Evolutionary conservation across 1,139 yeast genomes (phyloP).

Genomic region (Nakaseomyces kungkrabaensis): DNA sequence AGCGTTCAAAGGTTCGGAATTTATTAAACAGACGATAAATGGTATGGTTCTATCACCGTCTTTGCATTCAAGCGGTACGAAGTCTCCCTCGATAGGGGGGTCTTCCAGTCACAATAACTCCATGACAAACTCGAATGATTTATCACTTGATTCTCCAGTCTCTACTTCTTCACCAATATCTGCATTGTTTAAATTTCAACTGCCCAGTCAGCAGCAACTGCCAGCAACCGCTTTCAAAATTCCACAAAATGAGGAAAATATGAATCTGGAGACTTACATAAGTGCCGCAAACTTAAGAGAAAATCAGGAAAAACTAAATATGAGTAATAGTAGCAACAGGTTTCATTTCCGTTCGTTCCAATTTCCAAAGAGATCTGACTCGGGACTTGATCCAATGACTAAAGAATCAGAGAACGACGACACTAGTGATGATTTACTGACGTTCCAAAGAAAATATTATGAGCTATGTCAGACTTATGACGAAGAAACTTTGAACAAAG

Average conservation of each 20-base stretch:
- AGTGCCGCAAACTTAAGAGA: conserved; percentile 26
- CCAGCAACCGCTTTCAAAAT: conserved; percentile 31
- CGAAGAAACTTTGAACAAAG: conserved; percentile 11
- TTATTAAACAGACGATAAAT: background rate
- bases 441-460: conserved; percentile 21
- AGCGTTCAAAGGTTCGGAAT: background rate
- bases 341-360: conserved; percentile 12
- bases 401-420: conserved; percentile 1
- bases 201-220: conserved; percentile 22
- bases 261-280: conserved; percentile 27
- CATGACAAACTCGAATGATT: conserved; percentile 3
- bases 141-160: conserved; percentile 20
- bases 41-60: conserved; percentile 7
- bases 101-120: conserved; percentile 1
- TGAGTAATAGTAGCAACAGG: conserved; percentile 1
- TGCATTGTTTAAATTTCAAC: conserved; percentile 30
- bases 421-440: conserved; percentile 16
- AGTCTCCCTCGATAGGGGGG: conserved; percentile 4
- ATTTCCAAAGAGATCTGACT: conserved; percentile 14
- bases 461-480: conserved; percentile 11
- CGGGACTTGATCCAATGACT: background rate
- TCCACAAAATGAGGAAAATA: conserved; percentile 38
- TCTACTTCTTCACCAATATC: conserved; percentile 30
- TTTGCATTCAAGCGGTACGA: conserved; percentile 6
- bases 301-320: conserved; percentile 16